Evolutionary conservation across 352 stramenopile species (phyloP), one percentile per base, ranked within the genome.

Genomic region (Peronospora farinosa): DNA sequence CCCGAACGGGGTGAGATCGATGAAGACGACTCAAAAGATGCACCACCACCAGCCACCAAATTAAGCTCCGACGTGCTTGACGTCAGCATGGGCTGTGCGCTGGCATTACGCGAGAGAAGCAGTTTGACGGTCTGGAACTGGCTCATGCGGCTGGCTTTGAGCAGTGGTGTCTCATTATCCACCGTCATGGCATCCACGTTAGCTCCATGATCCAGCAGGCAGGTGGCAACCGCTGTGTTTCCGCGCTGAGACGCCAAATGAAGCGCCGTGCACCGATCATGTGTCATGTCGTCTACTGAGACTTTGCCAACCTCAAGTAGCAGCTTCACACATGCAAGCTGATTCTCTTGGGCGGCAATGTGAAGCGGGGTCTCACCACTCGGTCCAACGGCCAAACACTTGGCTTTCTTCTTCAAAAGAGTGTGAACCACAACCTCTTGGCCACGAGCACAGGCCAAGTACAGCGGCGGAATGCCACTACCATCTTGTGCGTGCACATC

Each of bases 91-190:
- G 58, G 33, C 27, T 70, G 57, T 13, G 57, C 58, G 27, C 44
- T 72, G 10, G 77, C 74, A 37, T 82, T 72, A 28, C 72, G 67
- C 19, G 72, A 52, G 38, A 87, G 39, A 25, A 92, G 59, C 45
- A 92, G 45, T 63, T 86, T 86, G 23, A 90, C 77, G 3, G 80
- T 88, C 54, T 84, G 59, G 52, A 81, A 69, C 48, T 92, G 78
- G 45, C 74, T 85, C 78, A 92, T 88, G 54, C 80, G 81, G 47
- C 69, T 88, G 21, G 81, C 81, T 55, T 92, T 92, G 33, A 90
- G 60, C 40, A 90, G 58, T 42, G 78, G 65, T 19, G 81, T 87
- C 63, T 89, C 81, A 45, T 79, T 76, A 35, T 56, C 61, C 12
- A 72, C 53, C 2, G 78, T 92, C 41, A 73, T 54, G 2, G 74